Conservation (phyloP, 176 grass and related monocot genomes). For the Juncus effusus region DNA sequence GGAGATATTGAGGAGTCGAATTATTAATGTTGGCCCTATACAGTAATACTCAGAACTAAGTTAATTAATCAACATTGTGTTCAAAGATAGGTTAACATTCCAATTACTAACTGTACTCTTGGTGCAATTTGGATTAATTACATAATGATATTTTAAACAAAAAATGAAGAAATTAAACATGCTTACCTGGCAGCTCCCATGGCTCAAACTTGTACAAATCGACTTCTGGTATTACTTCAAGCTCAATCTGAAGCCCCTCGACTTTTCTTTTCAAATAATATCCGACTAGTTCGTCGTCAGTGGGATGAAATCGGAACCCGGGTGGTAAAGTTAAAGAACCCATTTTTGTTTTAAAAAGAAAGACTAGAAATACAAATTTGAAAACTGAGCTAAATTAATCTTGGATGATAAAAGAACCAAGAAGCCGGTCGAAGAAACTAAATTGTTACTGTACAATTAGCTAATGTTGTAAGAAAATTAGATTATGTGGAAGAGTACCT, state of each 20-base stretch:
- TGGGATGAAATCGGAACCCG: slow-evolving; percentile 95
- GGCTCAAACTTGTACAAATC: slow-evolving; percentile 96
- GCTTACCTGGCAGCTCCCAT: slow-evolving; percentile 89
- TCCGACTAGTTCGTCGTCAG: slow-evolving; percentile 82
- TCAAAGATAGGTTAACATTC: too few relatives aligned
- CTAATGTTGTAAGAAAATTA: slow-evolving; percentile 5
- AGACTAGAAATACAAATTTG: slow-evolving; percentile 1
- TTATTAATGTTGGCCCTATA: too few relatives aligned
- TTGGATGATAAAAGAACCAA: slow-evolving; percentile 20
- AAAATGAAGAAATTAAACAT: neutral
- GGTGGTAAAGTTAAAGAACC: slow-evolving; percentile 57
- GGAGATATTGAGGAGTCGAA: too few relatives aligned
- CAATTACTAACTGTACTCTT: too few relatives aligned
- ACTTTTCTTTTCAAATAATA: slow-evolving; percentile 95
- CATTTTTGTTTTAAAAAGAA: slow-evolving; percentile 30
- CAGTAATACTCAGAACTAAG: too few relatives aligned
- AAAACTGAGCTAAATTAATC: neutral
- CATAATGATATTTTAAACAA: too few relatives aligned
- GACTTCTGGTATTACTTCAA: slow-evolving; percentile 85
- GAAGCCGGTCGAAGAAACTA: neutral
- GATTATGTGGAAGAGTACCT: slow-evolving; percentile 16
- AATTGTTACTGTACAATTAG: slow-evolving; percentile 16
- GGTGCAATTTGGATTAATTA: too few relatives aligned
- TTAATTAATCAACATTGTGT: too few relatives aligned
- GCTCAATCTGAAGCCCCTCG: slow-evolving; percentile 78